Evolutionary conservation across 1,139 yeast species (phyloP), one percentile per base, ranked within the genome.

Genomic region (Hemisphaericaspora xylofermentans): DNA sequence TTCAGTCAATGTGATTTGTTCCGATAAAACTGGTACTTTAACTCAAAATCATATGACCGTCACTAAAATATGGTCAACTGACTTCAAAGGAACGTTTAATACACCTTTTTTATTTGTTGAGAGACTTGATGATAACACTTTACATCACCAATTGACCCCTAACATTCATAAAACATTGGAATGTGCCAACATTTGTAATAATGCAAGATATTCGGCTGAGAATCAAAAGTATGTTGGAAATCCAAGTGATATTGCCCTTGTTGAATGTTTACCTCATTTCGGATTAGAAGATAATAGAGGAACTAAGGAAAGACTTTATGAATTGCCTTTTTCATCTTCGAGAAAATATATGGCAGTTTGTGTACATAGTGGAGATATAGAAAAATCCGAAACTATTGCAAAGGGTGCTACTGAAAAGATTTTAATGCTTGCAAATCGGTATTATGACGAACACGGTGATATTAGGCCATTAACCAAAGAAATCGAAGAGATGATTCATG

Each of bases 31-130:
- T 7, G 98, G 98, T 47, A 93, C 98, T 2, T 74, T 91, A 50
- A 93, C 98, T 19, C 88, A 87, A 63, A 93, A 93, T 62, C 94
- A 85, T 59, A 88, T 93, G 95, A 86, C 97, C 3, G 89, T 88
- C 8, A 84, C 93, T 22, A 85, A 87, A 53, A 56, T 88, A 14
- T 91, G 96, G 95, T 74, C 95, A 12, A 70, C 80, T 34, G 91
- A 80, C 50, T 84, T 84, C 79, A 71, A 76, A 18, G 75, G 76
- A n/a, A 71, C 74, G 32, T 68, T 71, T 45, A 66, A 68, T 46
- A 59, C 63, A 34, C 76, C 76, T 4, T 71, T 63, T 44, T 56
- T 80, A 45, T 65, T 70, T n/a, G 68, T 82, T 39, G 80, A 74
- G 48, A 74, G 72, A 55, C 63, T 69, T 33, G 65, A 59, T 43